These are phyloP conservation scores for Pichia nakasei DNA, from an alignment of 805 yeast genomes.

Conservation along the genomic window DNA sequence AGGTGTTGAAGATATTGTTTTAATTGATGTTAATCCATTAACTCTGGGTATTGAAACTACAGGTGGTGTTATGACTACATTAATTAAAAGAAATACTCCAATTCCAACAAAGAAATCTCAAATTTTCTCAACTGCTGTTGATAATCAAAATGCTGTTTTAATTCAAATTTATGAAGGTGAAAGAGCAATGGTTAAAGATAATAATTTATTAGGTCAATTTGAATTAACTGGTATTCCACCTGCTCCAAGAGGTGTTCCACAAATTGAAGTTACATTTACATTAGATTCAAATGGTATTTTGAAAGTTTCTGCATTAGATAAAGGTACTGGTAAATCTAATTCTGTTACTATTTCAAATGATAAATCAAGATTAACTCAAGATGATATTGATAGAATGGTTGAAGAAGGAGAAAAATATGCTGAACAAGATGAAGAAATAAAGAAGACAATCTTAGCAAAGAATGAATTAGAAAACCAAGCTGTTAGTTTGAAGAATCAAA, in stretches of 20 bases:
- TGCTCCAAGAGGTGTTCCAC: conserved; percentile 89
- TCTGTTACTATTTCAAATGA: conserved; percentile 89
- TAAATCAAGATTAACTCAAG: conserved; percentile 88
- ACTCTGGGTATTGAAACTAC: conserved; percentile 95
- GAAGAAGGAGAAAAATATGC: conserved; percentile 94
- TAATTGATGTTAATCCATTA: conserved; percentile 89
- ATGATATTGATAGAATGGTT: conserved; percentile 95
- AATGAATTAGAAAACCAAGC: conserved; percentile 85
- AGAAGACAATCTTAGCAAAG: conserved; percentile 81
- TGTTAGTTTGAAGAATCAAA: conserved; percentile 66
- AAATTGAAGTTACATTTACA: conserved; percentile 83
- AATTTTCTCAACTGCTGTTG: conserved; percentile 92
- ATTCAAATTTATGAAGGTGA: conserved; percentile 96
- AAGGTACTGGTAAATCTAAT: conserved; percentile 89
- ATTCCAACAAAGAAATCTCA: conserved; percentile 94
- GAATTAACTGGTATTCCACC: conserved; percentile 84
- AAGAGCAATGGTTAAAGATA: conserved; percentile 89
- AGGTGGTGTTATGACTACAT: conserved; percentile 95
- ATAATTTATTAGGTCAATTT: conserved; percentile 80
- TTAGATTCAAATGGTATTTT: conserved; percentile 82
- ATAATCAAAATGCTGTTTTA: conserved; percentile 91
- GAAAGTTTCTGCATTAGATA: conserved; percentile 81
- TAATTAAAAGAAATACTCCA: conserved; percentile 90
- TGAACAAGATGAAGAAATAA: conserved; percentile 78
- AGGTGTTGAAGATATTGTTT: conserved; percentile 82